Conservation (phyloP, 1,139 yeast species). For the Nadsonia commutata region DNA sequence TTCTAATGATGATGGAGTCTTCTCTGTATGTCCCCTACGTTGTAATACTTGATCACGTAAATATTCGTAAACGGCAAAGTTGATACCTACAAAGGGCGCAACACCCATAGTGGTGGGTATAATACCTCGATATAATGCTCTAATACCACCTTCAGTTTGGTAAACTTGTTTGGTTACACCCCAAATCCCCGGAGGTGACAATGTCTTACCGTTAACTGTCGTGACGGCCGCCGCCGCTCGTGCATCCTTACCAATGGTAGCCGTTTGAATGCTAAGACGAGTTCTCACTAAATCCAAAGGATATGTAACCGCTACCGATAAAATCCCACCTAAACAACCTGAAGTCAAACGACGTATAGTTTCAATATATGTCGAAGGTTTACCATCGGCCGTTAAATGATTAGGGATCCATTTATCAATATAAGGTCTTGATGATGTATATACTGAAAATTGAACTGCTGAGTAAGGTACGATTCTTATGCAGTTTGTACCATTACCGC, state of each 20-base stretch:
- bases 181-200: constrained; percentile 52
- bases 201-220: constrained; percentile 7
- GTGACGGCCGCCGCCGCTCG: constrained; percentile 12
- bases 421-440: constrained; percentile 36
- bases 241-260: constrained; percentile 40
- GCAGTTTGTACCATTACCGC: constrained; percentile 88
- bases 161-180: constrained; percentile 46
- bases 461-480: constrained; percentile 83
- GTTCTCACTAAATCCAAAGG: constrained; percentile 89
- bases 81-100: constrained; percentile 90
- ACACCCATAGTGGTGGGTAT: constrained; percentile 86
- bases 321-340: constrained; percentile 72
- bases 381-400: constrained; percentile 3
- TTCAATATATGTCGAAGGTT: constrained; percentile 1
- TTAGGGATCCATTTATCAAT: constrained; percentile 27
- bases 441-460: constrained; percentile 86
- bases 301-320: constrained; percentile 72
- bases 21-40: constrained; percentile 1
- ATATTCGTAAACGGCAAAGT: constrained; percentile 79
- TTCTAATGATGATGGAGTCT: constrained; percentile 31
- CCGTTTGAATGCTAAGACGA: constrained; percentile 78
- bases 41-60: constrained; percentile 36
- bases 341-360: constrained; percentile 44
- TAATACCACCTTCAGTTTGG: constrained; percentile 63
- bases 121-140: constrained; percentile 70